Evolutionary conservation across 78 protist genomes (phyloP).

Genomic region (Protostelium mycophagum): DNA sequence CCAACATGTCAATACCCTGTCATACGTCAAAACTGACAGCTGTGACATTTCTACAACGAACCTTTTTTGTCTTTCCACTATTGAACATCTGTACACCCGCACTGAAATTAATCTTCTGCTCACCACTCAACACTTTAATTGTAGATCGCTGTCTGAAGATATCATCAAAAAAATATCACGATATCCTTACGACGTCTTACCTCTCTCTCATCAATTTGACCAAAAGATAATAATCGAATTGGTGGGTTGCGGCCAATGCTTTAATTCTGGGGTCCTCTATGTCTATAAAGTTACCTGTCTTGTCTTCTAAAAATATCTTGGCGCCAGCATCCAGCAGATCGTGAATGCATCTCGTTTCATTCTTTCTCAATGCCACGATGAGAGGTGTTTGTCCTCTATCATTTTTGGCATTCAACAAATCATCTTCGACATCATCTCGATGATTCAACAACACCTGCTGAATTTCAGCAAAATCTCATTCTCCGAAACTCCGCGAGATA

Average conservation of each 20-base stretch:
- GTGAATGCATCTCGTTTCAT: neutral
- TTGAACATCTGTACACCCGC: neutral
- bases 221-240: neutral
- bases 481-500: no score
- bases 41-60: neutral
- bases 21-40: neutral
- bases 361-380: neutral
- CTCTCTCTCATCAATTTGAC: neutral
- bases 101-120: neutral
- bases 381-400: neutral
- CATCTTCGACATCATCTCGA: neutral
- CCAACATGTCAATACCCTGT: conserved; percentile 42
- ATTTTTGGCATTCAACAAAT: neutral
- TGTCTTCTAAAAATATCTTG: neutral
- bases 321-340: neutral
- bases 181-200: neutral
- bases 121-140: neutral
- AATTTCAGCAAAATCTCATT: neutral
- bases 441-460: neutral
- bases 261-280: neutral
- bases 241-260: neutral
- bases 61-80: neutral
- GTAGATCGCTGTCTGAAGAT: neutral
- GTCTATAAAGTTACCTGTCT: neutral
- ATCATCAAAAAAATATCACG: neutral